Percentiles rank a stretch among this genome's conserved stretches.
Conservation (phyloP, 176 grass and related monocot species). For the Pontederia paniculata region DNA sequence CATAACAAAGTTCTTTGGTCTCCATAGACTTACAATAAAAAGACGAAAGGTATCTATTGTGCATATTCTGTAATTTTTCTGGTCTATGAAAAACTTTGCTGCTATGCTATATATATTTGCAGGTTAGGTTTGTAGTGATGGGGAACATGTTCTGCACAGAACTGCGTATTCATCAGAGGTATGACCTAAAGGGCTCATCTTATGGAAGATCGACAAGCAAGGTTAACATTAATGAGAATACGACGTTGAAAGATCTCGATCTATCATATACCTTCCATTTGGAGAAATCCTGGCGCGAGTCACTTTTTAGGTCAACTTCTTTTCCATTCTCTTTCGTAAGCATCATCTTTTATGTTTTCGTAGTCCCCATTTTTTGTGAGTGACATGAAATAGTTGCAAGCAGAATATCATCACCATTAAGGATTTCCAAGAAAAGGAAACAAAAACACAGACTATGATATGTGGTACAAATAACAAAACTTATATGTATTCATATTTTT, state of each 20-base stretch:
- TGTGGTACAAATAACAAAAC: too few species aligned
- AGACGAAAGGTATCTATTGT: constrained; percentile 74
- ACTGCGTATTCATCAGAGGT: constrained; percentile 85
- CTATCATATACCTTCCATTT: constrained; percentile 92
- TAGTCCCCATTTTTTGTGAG: neutral
- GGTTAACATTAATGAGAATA: constrained; percentile 96
- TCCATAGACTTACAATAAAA: constrained; percentile 54
- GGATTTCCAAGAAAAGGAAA: too few species aligned
- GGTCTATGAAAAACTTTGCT: neutral
- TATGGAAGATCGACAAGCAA: constrained; percentile 84
- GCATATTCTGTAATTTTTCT: constrained; percentile 10
- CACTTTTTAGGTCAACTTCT: constrained; percentile 55
- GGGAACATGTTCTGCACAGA: constrained; percentile 99
- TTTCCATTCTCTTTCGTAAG: neutral
- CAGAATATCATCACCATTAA: too few species aligned
- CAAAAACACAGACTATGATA: too few species aligned
- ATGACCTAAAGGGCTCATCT: constrained; percentile 97
- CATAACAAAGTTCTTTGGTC: constrained; percentile 99
- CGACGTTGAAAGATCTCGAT: constrained; percentile 97
- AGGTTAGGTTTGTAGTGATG: constrained; percentile 99
- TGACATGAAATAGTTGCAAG: too few species aligned
- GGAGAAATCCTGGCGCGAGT: constrained; percentile 95
- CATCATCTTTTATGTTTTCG: neutral
- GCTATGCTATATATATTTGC: constrained; percentile 24
- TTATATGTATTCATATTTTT: too few species aligned